Conservation (phyloP, 2,329 filamentous ascomycete species). For the Fonsecaea nubica region DNA sequence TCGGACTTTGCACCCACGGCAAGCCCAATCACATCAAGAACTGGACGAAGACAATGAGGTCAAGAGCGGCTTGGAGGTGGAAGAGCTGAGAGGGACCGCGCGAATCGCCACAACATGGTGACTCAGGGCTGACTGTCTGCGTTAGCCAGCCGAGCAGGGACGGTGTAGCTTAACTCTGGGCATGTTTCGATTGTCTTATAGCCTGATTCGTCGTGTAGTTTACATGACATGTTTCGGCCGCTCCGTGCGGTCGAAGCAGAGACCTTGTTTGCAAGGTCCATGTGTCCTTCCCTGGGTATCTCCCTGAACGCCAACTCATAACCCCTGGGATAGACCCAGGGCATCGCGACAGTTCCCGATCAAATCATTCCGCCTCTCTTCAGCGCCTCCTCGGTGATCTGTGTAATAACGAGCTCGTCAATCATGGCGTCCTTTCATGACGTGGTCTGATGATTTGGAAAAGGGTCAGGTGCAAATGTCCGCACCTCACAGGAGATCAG, state of each 20-base stretch:
- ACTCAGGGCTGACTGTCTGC: constrained; percentile 20
- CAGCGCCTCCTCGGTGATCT: constrained; percentile 33
- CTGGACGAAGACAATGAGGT: constrained; percentile 14
- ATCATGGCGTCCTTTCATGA: constrained; percentile 19
- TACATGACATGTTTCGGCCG: constrained; percentile 29
- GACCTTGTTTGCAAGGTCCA: constrained; percentile 39
- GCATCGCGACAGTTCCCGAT: constrained; percentile 4
- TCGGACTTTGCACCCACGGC: constrained; percentile 16
- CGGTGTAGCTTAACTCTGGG: constrained; percentile 11
- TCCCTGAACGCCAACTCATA: constrained; percentile 24
- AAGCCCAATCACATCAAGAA: constrained; percentile 3
- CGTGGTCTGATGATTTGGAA: constrained; percentile 3
- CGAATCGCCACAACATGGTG: not conserved
- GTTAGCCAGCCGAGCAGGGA: constrained; percentile 23
- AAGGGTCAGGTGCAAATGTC: not conserved
- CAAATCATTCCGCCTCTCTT: constrained; percentile 27
- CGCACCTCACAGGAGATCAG: constrained; percentile 7
- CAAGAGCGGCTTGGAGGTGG: constrained; percentile 6
- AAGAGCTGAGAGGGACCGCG: constrained; percentile 7
- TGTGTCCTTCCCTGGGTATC: constrained; percentile 32
- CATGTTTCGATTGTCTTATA: constrained; percentile 29
- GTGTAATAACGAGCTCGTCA: constrained; percentile 25
- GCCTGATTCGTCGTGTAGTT: constrained; percentile 19
- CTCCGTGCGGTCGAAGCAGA: constrained; percentile 15
- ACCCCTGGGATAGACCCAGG: constrained; percentile 5